Percentiles rank a stretch among this genome's conserved stretches.
Conservation (phyloP, 352 stramenopile species). For the Globisporangium perplexum region DNA sequence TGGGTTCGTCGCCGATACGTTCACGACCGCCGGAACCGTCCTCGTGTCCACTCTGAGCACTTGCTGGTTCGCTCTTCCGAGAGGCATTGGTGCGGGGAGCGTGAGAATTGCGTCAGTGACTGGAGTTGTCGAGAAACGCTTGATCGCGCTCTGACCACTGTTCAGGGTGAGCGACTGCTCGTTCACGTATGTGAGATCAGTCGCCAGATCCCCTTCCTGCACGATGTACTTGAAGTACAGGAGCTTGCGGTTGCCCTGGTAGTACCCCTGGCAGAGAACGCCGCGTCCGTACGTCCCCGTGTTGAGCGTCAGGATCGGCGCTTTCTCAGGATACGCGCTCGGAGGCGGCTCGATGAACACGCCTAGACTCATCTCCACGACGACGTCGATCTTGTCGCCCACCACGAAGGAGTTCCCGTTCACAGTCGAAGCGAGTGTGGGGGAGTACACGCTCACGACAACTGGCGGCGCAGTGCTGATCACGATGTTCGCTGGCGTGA, state of each 20-base stretch:
- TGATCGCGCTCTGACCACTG: slow-evolving; percentile 70
- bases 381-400: slow-evolving; percentile 71
- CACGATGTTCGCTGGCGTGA: slow-evolving; percentile 43
- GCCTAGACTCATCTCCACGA: slow-evolving; percentile 66
- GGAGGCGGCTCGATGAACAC: slow-evolving; percentile 78
- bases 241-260: slow-evolving; percentile 39
- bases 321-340: slow-evolving; percentile 66
- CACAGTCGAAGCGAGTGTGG: slow-evolving; percentile 40
- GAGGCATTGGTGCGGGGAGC: slow-evolving; percentile 37
- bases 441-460: slow-evolving; percentile 56
- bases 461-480: slow-evolving; percentile 54
- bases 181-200: slow-evolving; percentile 53
- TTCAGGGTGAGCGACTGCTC: slow-evolving; percentile 63
- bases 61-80: slow-evolving; percentile 29
- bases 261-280: slow-evolving; percentile 60
- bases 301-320: slow-evolving; percentile 60
- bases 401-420: slow-evolving; percentile 71
- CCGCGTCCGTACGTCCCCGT: slow-evolving; percentile 32
- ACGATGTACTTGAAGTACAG: slow-evolving; percentile 76
- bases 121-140: slow-evolving; percentile 75
- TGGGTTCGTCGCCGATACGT: slow-evolving; percentile 36
- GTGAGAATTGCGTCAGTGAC: slow-evolving; percentile 61
- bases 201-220: slow-evolving; percentile 36
- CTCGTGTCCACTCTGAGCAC: slow-evolving; percentile 60
- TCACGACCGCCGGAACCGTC: slow-evolving; percentile 40